Evolutionary conservation across 345 rosid genomes (phyloP).

Genomic region (Psidium guajava): DNA sequence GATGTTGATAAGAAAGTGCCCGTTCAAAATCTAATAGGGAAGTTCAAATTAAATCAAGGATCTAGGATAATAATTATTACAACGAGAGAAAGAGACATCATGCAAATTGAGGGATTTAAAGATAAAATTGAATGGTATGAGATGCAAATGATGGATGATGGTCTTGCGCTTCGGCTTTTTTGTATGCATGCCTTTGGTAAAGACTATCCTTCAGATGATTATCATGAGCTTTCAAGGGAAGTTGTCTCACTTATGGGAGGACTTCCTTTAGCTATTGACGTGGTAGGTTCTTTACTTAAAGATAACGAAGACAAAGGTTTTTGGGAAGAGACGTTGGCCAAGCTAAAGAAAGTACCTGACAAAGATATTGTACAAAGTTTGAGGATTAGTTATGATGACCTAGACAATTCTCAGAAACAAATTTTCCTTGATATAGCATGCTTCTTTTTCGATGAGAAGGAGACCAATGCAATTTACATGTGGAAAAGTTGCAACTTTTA

Average conservation of each 20-base stretch:
- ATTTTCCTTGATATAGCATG: constrained; percentile 3
- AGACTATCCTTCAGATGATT: not conserved
- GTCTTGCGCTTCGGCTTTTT: not conserved
- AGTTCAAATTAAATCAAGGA: too few relatives aligned
- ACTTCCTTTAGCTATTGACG: not conserved
- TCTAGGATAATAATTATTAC: not conserved
- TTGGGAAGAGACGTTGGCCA: not conserved
- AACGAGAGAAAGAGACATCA: not conserved
- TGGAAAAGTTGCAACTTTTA: not conserved
- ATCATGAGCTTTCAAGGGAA: not conserved
- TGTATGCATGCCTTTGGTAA: not conserved
- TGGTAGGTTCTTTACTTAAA: not conserved
- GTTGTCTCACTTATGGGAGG: not conserved
- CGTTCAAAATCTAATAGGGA: too few relatives aligned
- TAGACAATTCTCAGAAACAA: not conserved
- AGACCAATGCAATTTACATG: not conserved
- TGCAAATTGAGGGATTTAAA: not conserved
- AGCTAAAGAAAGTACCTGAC: not conserved
- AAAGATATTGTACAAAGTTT: not conserved
- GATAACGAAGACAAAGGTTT: not conserved
- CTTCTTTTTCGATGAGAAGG: not conserved
- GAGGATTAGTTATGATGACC: not conserved
- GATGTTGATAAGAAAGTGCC: too few relatives aligned
- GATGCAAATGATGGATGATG: not conserved
- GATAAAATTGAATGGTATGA: not conserved